Evolutionary conservation across 495 filamentous ascomycete genomes (phyloP).

Genomic region (Daldinia caldariorum): DNA sequence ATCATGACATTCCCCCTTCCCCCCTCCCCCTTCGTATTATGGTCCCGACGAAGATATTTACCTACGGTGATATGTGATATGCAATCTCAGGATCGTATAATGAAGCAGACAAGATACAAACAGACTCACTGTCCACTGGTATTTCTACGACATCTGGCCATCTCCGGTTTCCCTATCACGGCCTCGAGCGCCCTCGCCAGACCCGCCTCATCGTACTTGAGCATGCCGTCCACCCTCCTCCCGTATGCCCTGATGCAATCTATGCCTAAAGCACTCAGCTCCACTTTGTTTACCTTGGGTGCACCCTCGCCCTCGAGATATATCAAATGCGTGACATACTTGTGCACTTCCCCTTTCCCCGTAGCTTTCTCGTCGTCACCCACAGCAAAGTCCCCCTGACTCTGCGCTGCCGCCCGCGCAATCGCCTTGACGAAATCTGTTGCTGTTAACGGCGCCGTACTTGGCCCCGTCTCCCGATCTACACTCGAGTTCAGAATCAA

Average conservation of each 20-base stretch:
- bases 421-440: conserved; percentile 83
- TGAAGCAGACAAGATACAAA: neutral
- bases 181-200: conserved; percentile 80
- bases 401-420: conserved; percentile 67
- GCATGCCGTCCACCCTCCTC: conserved; percentile 64
- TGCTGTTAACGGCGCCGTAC: conserved; percentile 68
- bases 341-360: conserved; percentile 45
- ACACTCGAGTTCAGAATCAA: conserved; percentile 83
- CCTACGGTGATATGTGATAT: neutral
- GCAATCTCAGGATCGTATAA: neutral
- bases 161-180: conserved; percentile 76
- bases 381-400: conserved; percentile 54
- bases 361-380: conserved; percentile 31
- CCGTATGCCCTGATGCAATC: conserved; percentile 81
- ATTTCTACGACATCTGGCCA: conserved; percentile 72
- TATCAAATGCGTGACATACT: conserved; percentile 85
- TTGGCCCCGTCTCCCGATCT: conserved; percentile 86
- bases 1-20: neutral
- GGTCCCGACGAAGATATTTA: neutral
- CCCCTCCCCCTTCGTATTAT: neutral
- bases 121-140: conserved; percentile 56
- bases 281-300: conserved; percentile 73
- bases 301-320: conserved; percentile 78
- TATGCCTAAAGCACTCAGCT: conserved; percentile 73
- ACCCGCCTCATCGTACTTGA: conserved; percentile 81